phyloP scores from a whole-genome alignment of 257 asterid genomes.

The Solanum gandarillasii region DNA sequence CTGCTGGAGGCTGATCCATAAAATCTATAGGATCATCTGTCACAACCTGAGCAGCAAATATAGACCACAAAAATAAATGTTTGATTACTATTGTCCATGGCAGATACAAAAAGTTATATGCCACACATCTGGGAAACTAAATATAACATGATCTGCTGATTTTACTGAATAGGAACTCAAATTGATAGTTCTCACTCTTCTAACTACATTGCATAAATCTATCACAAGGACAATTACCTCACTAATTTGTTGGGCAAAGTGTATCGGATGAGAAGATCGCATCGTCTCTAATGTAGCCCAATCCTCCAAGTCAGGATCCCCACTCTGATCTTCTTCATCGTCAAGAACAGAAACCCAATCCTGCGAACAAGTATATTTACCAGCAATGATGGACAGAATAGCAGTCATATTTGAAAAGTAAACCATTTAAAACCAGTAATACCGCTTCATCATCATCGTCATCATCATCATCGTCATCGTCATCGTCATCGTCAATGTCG shows the following conservation, averaged over 20 bases:
- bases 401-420: not conserved
- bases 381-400: conserved; percentile 4
- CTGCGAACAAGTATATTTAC: conserved; percentile 30
- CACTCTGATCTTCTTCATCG: conserved; percentile 56
- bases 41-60: conserved; percentile 42
- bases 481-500: not conserved
- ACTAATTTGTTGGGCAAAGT: conserved; percentile 69
- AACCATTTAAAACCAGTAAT: conserved; percentile 30
- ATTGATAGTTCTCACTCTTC: not conserved
- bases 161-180: not conserved
- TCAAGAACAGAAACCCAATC: conserved; percentile 88
- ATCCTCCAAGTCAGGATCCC: conserved; percentile 75
- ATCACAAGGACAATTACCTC: conserved; percentile 36
- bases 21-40: conserved; percentile 79
- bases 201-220: not conserved
- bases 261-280: conserved; percentile 92
- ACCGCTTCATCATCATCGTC: conserved; percentile 36
- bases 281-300: conserved; percentile 95
- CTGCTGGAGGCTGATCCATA: conserved; percentile 92
- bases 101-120: not conserved
- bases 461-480: conserved; percentile 34
- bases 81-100: not conserved
- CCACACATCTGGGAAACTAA: not conserved
- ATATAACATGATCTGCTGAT: not conserved
- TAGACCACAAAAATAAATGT: not conserved